Conservation (phyloP, 1,284 basidiomycete species). For the Naganishia cerealis region DNA sequence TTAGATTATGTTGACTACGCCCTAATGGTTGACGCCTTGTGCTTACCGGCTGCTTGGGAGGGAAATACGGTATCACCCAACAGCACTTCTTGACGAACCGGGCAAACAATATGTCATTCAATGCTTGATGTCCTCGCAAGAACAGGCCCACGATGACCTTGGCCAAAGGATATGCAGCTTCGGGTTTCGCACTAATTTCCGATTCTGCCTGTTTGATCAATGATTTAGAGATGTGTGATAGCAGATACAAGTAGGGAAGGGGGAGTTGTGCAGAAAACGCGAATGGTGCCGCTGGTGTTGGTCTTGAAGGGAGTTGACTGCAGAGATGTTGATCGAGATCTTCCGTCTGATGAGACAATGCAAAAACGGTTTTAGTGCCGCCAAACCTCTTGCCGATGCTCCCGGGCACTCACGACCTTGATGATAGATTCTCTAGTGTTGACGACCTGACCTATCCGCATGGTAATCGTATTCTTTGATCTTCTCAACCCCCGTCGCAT, state of each 20-base stretch:
- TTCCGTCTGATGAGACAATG: slow-evolving; percentile 58
- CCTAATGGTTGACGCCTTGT: neutral
- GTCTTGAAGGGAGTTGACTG: slow-evolving; percentile 47
- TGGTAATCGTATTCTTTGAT: slow-evolving; percentile 79
- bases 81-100: slow-evolving; percentile 77
- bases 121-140: slow-evolving; percentile 58
- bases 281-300: slow-evolving; percentile 53
- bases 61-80: slow-evolving; percentile 58
- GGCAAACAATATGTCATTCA: slow-evolving; percentile 78
- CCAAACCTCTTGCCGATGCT: slow-evolving; percentile 6
- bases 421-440: slow-evolving; percentile 70
- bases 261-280: slow-evolving; percentile 45
- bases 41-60: slow-evolving; percentile 47
- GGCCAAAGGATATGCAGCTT: slow-evolving; percentile 79
- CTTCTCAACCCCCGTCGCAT: slow-evolving; percentile 56
- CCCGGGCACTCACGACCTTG: slow-evolving; percentile 64
- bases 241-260: slow-evolving; percentile 67
- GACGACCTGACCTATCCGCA: slow-evolving; percentile 88
- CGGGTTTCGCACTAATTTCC: slow-evolving; percentile 85
- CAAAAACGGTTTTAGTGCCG: slow-evolving; percentile 24
- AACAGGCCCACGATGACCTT: slow-evolving; percentile 72
- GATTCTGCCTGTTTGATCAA: slow-evolving; percentile 91
- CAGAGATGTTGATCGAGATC: slow-evolving; percentile 64
- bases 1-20: slow-evolving; percentile 4
- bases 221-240: slow-evolving; percentile 83